Conservation (phyloP, 768 basidiomycete species). For the Termitomyces sp. region DNA sequence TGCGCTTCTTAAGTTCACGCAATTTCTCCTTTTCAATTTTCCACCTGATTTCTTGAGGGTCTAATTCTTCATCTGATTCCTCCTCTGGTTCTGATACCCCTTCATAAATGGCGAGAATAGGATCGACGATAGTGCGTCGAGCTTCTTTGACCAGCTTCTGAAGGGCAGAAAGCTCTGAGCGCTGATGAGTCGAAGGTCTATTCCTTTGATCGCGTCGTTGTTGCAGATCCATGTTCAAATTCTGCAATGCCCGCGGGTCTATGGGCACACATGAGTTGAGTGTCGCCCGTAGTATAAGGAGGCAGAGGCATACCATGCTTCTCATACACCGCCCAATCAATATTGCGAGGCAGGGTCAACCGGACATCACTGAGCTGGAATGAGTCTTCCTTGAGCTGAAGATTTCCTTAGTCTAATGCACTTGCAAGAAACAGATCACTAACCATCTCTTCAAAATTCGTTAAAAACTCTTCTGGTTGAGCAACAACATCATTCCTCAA, state of each 20-base stretch:
- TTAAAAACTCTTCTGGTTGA: constrained; percentile 27
- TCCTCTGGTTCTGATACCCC: constrained; percentile 30
- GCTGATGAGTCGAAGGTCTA: constrained; percentile 5
- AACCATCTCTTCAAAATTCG: constrained; percentile 30
- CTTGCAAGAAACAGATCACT: background rate
- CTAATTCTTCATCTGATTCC: constrained; percentile 29
- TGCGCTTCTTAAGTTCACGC: constrained; percentile 50
- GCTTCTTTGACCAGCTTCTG: constrained; percentile 25
- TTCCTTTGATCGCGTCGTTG: constrained; percentile 25
- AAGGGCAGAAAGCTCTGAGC: constrained; percentile 14
- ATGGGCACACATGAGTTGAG: background rate
- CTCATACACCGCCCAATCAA: constrained; percentile 62
- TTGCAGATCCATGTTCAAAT: constrained; percentile 35
- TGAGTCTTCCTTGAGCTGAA: constrained; percentile 7
- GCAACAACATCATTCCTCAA: constrained; percentile 34
- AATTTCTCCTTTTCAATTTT: constrained; percentile 48
- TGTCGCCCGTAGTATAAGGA: background rate
- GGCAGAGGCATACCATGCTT: constrained; percentile 40
- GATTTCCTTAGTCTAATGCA: background rate
- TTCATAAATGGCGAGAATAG: constrained; percentile 31
- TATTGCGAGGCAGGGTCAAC: constrained; percentile 37
- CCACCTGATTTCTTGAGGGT: constrained; percentile 35
- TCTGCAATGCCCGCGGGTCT: constrained; percentile 54
- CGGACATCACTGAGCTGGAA: constrained; percentile 39
- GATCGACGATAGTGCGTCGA: constrained; percentile 45